Base-by-base conservation (phyloP, 306 rosid species). In the Senna siamea region DNA sequence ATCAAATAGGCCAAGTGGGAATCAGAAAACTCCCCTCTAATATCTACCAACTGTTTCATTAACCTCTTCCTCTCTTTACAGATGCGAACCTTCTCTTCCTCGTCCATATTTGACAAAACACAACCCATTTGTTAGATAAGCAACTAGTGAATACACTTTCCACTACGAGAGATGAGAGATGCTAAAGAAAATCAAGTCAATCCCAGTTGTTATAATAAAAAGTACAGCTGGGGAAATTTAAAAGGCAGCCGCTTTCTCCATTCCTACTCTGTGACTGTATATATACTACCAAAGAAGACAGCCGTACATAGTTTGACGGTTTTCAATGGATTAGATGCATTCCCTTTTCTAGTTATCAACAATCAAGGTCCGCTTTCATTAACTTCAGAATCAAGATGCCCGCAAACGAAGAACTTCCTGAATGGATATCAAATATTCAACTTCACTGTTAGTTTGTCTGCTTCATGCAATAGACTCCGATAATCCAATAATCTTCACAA, bases 21-120 rank as follows among this genome's bases (percentile, higher is more conserved):
- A 80, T 88, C 98, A 34, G 90, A 92, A 84, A 92, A 92, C 53
- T 85, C 87, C 69, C 87, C 86, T 85, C 98, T 89, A 47, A 79
- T 66, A 62, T 75, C 67, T 46, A 90, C 81, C 66, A 94, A 80
- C 73, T 86, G 92, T 71, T 94, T 94, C 76, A 90, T 87, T 44
- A 83, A 80, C 82, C 44, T 92, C 90, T 87, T 94, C 72, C 98
- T 91, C 83, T 92, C 87, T 81, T 80, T 90, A 82, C 95, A 88
- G 66, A 17, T 83, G 63, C 81, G 82, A 80, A 92, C 75, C 69
- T 84, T 87, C 86, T 73, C 98, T 66, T 87, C 90, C 77, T 87
- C 89, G 46, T 85, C 86, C 60, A 88, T 61, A 74, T 81, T 88
- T 32, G 99, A 94, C 7, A 81, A 80, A 79, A 76, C 89, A 80